phyloP scores from a whole-genome alignment of 768 basidiomycete genomes.

The Jaapia argillacea region DNA sequence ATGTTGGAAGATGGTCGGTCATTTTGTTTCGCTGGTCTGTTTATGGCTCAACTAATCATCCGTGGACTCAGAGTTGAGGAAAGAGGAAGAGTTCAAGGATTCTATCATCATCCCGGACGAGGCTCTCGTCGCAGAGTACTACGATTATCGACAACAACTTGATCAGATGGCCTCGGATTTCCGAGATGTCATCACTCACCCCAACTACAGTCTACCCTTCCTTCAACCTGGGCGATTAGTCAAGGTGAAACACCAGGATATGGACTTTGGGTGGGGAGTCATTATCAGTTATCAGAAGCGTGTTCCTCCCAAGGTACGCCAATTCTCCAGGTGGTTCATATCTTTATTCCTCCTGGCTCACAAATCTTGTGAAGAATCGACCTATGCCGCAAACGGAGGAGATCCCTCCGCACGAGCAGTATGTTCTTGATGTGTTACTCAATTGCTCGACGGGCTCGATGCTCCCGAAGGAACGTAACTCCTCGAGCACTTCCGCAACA shows the following conservation, averaged over 20 bases:
- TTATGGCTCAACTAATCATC: not conserved
- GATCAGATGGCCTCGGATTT: conserved; percentile 87
- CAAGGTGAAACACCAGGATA: conserved; percentile 74
- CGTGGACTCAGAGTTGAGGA: conserved; percentile 48
- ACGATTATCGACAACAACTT: conserved; percentile 86
- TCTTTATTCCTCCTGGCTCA: too few species aligned
- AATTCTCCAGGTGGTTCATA: not conserved
- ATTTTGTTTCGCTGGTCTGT: not conserved
- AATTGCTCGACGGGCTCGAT: conserved; percentile 59
- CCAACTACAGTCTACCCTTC: conserved; percentile 91
- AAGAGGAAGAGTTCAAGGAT: conserved; percentile 57
- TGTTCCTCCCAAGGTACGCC: conserved; percentile 59
- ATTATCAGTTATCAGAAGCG: conserved; percentile 91
- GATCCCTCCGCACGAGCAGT: conserved; percentile 77
- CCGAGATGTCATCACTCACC: conserved; percentile 88
- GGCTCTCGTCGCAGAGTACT: conserved; percentile 77
- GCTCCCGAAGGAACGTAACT: conserved; percentile 47
- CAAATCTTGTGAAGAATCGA: conserved; percentile 34
- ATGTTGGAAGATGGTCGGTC: conserved; percentile 68
- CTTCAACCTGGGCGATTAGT: conserved; percentile 89
- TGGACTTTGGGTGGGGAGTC: conserved; percentile 96
- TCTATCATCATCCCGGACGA: conserved; percentile 77
- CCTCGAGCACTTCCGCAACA: conserved; percentile 34
- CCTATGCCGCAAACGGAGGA: conserved; percentile 62
- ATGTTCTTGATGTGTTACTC: conserved; percentile 87